Conservation (phyloP, 306 rosid species). For the Dicorynia guianensis region DNA sequence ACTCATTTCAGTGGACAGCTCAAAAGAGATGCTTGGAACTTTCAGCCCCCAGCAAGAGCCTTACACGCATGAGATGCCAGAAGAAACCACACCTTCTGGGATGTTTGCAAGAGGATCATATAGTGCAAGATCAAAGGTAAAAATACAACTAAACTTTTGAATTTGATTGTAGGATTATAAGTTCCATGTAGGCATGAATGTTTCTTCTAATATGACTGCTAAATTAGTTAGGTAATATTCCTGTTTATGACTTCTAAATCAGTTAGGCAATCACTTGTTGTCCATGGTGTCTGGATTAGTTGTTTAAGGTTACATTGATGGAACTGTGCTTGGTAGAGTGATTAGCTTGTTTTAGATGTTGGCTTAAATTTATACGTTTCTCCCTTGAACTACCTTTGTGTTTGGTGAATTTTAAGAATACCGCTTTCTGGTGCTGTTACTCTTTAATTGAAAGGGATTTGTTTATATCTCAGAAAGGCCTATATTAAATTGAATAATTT, state of each 20-base stretch:
- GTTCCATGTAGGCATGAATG: not conserved
- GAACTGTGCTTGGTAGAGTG: no score
- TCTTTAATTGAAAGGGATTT: not conserved
- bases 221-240: not conserved
- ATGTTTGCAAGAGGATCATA: constrained; percentile 88
- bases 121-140: constrained; percentile 83
- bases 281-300: no score
- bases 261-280: no score
- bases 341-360: not conserved
- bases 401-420: not conserved
- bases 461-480: not conserved
- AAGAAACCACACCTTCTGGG: constrained; percentile 93
- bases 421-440: not conserved
- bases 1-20: constrained; percentile 71
- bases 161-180: not conserved
- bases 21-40: constrained; percentile 94
- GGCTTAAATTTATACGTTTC: not conserved
- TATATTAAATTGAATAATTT: not conserved
- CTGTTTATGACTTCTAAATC: no score
- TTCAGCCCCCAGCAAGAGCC: constrained; percentile 86
- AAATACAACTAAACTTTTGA: not conserved
- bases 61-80: constrained; percentile 80
- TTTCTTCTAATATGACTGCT: not conserved
- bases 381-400: not conserved
- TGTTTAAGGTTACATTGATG: no score